A percentile compares a stretch with the other conserved stretches of the same genome.
These are phyloP conservation scores for Prunus padus DNA, from an alignment of 306 rosid species.

Conservation along the genomic window DNA sequence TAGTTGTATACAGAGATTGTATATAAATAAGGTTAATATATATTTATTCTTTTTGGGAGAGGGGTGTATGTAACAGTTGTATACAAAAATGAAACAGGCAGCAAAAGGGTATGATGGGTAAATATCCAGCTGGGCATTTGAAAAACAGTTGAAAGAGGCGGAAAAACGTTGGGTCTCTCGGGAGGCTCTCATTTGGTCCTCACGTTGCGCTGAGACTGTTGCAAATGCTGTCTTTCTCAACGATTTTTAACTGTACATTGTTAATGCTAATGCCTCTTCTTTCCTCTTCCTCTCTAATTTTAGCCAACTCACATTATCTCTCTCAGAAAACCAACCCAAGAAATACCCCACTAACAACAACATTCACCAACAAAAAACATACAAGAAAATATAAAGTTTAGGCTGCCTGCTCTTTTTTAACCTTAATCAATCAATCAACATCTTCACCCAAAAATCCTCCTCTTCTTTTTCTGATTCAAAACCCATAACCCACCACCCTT, in stretches of 20 bases:
- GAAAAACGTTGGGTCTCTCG: constrained; percentile 17
- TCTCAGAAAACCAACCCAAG: constrained; percentile 5
- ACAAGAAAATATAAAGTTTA: neutral
- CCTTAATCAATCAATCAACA: neutral
- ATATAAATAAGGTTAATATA: neutral
- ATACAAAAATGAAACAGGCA: neutral
- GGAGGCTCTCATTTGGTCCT: constrained; percentile 39
- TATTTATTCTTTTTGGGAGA: neutral
- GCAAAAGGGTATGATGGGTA: neutral
- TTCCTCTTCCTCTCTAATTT: constrained; percentile 33
- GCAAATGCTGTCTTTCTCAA: constrained; percentile 20
- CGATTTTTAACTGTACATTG: constrained; percentile 25
- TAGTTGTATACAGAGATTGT: neutral
- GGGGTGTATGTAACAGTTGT: neutral
- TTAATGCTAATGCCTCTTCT: neutral
- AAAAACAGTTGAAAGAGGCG: constrained; percentile 22
- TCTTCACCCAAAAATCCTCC: neutral
- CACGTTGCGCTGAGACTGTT: constrained; percentile 31
- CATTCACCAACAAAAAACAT: neutral
- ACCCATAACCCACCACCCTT: neutral
- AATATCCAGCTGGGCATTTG: neutral
- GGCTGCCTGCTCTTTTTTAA: neutral
- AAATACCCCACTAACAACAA: constrained; percentile 4
- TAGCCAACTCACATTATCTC: constrained; percentile 18
- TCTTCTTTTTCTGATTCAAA: neutral